These are phyloP conservation scores for Trichoderma sp. DNA, from an alignment of 2,329 filamentous ascomycete genomes.

Conservation along the genomic window DNA sequence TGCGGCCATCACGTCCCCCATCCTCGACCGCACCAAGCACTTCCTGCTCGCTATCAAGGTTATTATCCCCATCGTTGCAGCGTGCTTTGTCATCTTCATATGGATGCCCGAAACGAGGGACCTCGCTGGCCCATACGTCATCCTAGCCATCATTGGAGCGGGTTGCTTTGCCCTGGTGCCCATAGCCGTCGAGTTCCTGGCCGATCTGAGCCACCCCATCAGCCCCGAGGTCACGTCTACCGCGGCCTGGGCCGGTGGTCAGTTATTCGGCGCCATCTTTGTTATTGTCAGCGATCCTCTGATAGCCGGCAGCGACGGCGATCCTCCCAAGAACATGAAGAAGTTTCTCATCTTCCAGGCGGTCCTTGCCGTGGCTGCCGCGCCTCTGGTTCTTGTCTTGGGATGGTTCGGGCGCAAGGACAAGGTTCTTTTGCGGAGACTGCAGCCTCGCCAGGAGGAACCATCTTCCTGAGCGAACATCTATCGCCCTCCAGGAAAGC, in stretches of 20 bases:
- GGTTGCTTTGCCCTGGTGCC: conserved; percentile 79
- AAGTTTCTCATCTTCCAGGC: conserved; percentile 77
- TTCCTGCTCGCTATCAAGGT: conserved; percentile 74
- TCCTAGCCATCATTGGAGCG: conserved; percentile 77
- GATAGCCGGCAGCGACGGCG: conserved; percentile 53
- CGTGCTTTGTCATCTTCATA: conserved; percentile 75
- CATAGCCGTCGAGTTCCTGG: conserved; percentile 81
- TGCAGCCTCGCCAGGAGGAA: conserved; percentile 36
- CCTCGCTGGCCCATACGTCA: conserved; percentile 71
- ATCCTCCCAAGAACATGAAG: conserved; percentile 72
- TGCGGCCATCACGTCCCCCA: conserved; percentile 74
- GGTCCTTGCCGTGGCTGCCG: conserved; percentile 64
- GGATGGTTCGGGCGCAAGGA: conserved; percentile 68
- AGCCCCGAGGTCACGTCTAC: conserved; percentile 83
- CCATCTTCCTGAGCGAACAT: not conserved
- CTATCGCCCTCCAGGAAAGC: not conserved
- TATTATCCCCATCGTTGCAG: conserved; percentile 71
- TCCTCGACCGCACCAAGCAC: conserved; percentile 82
- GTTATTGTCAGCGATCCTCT: conserved; percentile 81
- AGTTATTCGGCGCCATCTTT: conserved; percentile 82
- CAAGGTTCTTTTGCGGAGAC: conserved; percentile 53
- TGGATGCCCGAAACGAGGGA: conserved; percentile 68
- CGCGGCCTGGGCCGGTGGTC: conserved; percentile 82
- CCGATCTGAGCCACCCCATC: conserved; percentile 84
- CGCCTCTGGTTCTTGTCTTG: conserved; percentile 69